These are phyloP conservation scores for Erysimum cheiri DNA, from an alignment of 441 rosid genomes.

Conservation along the genomic window DNA sequence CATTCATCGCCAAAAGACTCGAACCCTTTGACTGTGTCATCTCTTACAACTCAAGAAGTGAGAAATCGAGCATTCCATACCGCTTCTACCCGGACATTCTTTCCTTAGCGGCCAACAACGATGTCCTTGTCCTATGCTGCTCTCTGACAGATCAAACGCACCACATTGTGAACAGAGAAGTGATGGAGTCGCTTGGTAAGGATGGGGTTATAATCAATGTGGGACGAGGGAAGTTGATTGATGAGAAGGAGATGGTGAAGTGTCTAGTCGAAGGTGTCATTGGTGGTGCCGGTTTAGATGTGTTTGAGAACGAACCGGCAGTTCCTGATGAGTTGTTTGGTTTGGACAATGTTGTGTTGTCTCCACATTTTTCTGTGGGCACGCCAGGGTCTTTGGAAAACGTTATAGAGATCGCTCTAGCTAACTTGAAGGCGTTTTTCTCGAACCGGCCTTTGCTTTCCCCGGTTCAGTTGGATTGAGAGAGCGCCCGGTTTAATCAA, in stretches of 20 bases:
- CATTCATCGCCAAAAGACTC: constrained; percentile 59
- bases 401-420: constrained; percentile 34
- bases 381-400: constrained; percentile 40
- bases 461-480: constrained; percentile 38
- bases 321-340: constrained; percentile 45
- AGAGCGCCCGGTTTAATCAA: constrained; percentile 21
- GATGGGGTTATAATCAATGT: constrained; percentile 66
- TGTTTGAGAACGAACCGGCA: constrained; percentile 48
- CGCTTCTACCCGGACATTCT: constrained; percentile 46
- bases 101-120: constrained; percentile 56
- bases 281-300: constrained; percentile 54
- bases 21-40: constrained; percentile 62
- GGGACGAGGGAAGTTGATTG: constrained; percentile 67
- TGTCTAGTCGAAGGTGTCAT: constrained; percentile 45
- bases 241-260: constrained; percentile 62
- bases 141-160: constrained; percentile 31
- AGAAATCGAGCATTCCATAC: constrained; percentile 46
- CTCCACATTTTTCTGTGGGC: constrained; percentile 44
- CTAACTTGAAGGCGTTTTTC: constrained; percentile 50
- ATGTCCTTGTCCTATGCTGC: constrained; percentile 54
- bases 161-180: constrained; percentile 51
- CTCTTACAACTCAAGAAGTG: constrained; percentile 58
- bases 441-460: constrained; percentile 43
- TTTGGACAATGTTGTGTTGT: constrained; percentile 48
- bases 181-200: constrained; percentile 62